Base-by-base conservation (phyloP, 2,329 filamentous ascomycete genomes). In the Aschersonia sp. region DNA sequence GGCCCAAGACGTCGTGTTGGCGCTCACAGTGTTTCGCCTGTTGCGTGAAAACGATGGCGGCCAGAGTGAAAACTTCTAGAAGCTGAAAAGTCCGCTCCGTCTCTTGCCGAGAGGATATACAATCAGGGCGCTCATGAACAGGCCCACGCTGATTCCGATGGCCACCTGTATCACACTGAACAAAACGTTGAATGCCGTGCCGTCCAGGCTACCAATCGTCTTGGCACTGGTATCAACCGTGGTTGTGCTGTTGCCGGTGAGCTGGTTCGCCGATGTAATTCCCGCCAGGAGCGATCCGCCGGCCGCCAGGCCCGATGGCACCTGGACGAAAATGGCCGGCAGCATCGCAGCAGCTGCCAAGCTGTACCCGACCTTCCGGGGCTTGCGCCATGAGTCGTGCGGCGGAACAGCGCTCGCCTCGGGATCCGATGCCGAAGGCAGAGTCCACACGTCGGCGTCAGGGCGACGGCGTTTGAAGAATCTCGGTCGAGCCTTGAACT, bases 271-370 rank as follows among this genome's bases (percentile, higher is more conserved):
- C 5, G 69, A 72, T 5, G 67, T 69, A 47, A 83, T 64, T 12
- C 79, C 77, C 6, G 74, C 72, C 5, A 81, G 61, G 14, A 82
- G 63, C 11, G 75, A 78, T 1, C 77, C 77, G 31, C 71, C 70
- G 0, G 75, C 76, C 4, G 78, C 78, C n/a, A 82, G 64, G 31
- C 77, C 76, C 22, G 73, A 77, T 0, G 78, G 78, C 30, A 82
- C 78, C 52, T 80, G 77, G 2, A 82, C 75, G 52, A 94, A 94
- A 52, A 95, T 94, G 5, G 84, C 88, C 0, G 88, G 88, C 8
- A 95, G 67, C 72, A 95, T 86, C 1, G 85, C 83, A 0, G 87
- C 86, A 0, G 87, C 87, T 0, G 88, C 88, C 2, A 94, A 76
- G 1, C 84, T 84, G 59, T 89, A 87, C 10, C 83, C 79, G 5